Conservation (phyloP, 352 stramenopile genomes). For the Phytophthora ramorum region DNA sequence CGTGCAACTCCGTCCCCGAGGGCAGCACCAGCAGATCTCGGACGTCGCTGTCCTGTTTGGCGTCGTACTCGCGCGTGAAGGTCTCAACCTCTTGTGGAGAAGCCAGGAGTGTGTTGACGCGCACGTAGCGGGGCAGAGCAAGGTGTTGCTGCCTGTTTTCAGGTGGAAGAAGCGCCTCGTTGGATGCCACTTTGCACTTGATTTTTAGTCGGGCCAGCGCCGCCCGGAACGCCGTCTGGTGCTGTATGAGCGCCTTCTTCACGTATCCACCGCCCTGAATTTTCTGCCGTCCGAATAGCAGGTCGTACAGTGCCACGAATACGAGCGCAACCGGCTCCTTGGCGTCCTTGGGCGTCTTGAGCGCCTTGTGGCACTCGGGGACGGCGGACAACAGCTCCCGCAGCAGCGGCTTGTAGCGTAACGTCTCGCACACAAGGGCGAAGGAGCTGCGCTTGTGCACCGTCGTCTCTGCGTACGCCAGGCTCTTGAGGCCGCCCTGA, state of each 20-base stretch:
- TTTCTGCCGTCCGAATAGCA: slow-evolving; percentile 86
- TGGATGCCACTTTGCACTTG: slow-evolving; percentile 75
- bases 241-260: slow-evolving; percentile 87
- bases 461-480: slow-evolving; percentile 83
- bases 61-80: slow-evolving; percentile 58
- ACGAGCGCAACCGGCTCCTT: slow-evolving; percentile 62
- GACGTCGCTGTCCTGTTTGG: slow-evolving; percentile 88
- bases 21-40: slow-evolving; percentile 93
- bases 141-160: slow-evolving; percentile 81
- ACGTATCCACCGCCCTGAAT: slow-evolving; percentile 89
- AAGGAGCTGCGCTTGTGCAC: slow-evolving; percentile 91
- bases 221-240: slow-evolving; percentile 73
- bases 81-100: slow-evolving; percentile 47
- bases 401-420: slow-evolving; percentile 88
- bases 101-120: slow-evolving; percentile 93
- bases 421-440: slow-evolving; percentile 88
- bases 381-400: slow-evolving; percentile 70
- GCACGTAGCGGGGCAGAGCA: slow-evolving; percentile 90
- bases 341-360: slow-evolving; percentile 62
- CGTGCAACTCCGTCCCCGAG: slow-evolving; percentile 86
- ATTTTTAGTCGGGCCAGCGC: slow-evolving; percentile 87
- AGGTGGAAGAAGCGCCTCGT: slow-evolving; percentile 80
- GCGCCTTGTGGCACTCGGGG: slow-evolving; percentile 68
- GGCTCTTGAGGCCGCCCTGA: slow-evolving; percentile 85
- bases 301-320: slow-evolving; percentile 87